Base-by-base conservation (phyloP, 1,139 yeast genomes). In the Diutina ranongensis region DNA sequence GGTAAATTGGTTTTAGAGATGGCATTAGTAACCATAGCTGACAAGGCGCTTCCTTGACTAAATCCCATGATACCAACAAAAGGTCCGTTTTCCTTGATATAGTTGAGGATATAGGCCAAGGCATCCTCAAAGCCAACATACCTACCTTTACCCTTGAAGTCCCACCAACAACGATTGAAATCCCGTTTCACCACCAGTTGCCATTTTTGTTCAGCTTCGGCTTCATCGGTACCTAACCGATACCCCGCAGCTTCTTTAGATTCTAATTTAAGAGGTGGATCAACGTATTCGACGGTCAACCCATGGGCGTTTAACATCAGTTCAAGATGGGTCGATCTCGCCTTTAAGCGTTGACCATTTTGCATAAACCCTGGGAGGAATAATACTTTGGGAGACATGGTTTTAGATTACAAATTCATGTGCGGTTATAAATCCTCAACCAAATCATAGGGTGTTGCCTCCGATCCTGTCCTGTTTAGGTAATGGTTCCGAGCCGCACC, bases 31-130 rank as follows among this genome's bases (percentile, higher is more conserved):
- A 38, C 12, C 13, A 38, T 22, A 4, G 42, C 42, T 3, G 42
- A 16, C 58, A 92, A 65, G 3, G 94, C 95, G 1, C 96, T 94
- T 51, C 98, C 98, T 61, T 92, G 97, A 18, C 94, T 82, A 59
- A 89, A 92, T 2, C 97, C 97, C 47, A 92, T 65, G 27, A 89
- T 70, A 2, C 97, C 97, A 47, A 80, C 82, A 57, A 82, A 88
- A 0, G 97, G 97, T 0, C 97, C 97, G 51, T 87, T 71, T 49
- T 69, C 64, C 44, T 70, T 67, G 52, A 86, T 78, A 48, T 80
- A 71, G 1, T 68, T 61, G 25, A 70, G 64, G 21, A 89, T 71
- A n/a, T 72, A 68, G 3, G 57, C 46, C 15, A 66, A 49, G 0
- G 69, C 53, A 15, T 58, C 59, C 2, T 62, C 60, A 40, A 67